phyloP scores from a whole-genome alignment of 345 rosid genomes.

The Sisymbrium altissimum region DNA sequence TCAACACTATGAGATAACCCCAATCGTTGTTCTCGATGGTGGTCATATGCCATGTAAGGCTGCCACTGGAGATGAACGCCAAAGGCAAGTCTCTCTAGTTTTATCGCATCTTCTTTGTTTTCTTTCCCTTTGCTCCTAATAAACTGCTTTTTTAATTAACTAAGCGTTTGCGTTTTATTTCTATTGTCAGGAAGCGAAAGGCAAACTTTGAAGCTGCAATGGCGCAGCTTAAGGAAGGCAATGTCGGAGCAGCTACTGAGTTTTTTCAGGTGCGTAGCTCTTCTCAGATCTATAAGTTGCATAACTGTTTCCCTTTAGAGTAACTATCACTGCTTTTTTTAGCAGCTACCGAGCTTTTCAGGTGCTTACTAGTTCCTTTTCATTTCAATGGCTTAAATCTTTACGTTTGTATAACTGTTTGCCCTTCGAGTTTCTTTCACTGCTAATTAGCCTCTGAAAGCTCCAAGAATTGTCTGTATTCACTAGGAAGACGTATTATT shows the following conservation, averaged over 20 bases:
- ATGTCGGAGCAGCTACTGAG: slow-evolving; percentile 64
- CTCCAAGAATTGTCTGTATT: neutral
- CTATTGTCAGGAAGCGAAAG: slow-evolving; percentile 53
- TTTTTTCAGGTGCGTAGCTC: slow-evolving; percentile 63
- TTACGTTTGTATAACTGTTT: neutral
- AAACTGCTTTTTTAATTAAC: neutral
- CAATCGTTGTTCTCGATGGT: slow-evolving; percentile 87
- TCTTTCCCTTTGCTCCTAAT: neutral
- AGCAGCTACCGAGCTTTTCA: slow-evolving; percentile 54
- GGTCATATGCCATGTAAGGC: slow-evolving; percentile 75
- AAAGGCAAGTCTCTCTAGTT: slow-evolving; percentile 38
- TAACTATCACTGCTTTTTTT: neutral
- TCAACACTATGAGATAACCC: slow-evolving; percentile 56
- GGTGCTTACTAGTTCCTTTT: slow-evolving; percentile 30
- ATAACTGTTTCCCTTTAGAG: neutral
- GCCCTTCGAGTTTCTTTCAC: neutral
- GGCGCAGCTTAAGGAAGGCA: slow-evolving; percentile 68
- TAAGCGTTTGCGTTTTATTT: neutral
- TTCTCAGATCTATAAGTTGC: neutral
- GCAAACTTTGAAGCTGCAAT: slow-evolving; percentile 61
- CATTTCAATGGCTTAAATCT: neutral
- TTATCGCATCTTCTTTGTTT: neutral
- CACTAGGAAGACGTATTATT: neutral
- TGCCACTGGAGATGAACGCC: slow-evolving; percentile 62
- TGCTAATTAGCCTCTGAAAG: neutral